phyloP scores from a whole-genome alignment of 352 stramenopile genomes.

The Pythium aristosporum region DNA sequence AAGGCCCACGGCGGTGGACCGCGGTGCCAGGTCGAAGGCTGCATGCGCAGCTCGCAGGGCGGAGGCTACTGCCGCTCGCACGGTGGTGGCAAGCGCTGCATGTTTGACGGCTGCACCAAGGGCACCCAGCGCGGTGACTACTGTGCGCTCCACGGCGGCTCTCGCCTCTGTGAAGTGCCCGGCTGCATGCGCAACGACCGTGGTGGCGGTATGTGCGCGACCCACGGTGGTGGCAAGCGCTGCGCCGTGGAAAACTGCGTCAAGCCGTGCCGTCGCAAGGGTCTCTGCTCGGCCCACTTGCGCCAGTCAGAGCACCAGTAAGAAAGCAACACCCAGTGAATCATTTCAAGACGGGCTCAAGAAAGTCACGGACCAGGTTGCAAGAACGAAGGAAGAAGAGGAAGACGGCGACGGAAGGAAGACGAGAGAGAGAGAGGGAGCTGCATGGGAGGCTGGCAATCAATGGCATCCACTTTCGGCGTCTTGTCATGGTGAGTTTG shows the following conservation, averaged over 20 bases:
- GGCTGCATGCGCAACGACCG: conserved; percentile 87
- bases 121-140: conserved; percentile 85
- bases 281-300: conserved; percentile 80
- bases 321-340: conserved; percentile 9
- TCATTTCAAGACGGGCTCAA: conserved; percentile 25
- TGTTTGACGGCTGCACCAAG: conserved; percentile 82
- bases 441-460: conserved; percentile 28
- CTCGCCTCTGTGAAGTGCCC: conserved; percentile 74
- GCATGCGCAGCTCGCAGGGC: conserved; percentile 71
- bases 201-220: conserved; percentile 71
- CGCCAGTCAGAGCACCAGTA: conserved; percentile 35
- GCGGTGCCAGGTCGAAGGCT: conserved; percentile 70
- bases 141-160: conserved; percentile 84
- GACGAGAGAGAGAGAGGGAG: conserved; percentile 22
- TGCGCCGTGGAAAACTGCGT: conserved; percentile 64
- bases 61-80: conserved; percentile 84
- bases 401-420: conserved; percentile 1
- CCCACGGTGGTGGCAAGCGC: conserved; percentile 83
- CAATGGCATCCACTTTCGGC: conserved; percentile 34
- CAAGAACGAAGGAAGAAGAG: conserved; percentile 18
- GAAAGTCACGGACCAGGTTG: conserved; percentile 29
- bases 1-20: conserved; percentile 84
- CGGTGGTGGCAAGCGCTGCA: conserved; percentile 86
- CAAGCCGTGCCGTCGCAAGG: conserved; percentile 80
- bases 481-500: conserved; percentile 33